Base-by-base conservation (phyloP, 2,329 filamentous ascomycete genomes). In the Fusarium sp. region DNA sequence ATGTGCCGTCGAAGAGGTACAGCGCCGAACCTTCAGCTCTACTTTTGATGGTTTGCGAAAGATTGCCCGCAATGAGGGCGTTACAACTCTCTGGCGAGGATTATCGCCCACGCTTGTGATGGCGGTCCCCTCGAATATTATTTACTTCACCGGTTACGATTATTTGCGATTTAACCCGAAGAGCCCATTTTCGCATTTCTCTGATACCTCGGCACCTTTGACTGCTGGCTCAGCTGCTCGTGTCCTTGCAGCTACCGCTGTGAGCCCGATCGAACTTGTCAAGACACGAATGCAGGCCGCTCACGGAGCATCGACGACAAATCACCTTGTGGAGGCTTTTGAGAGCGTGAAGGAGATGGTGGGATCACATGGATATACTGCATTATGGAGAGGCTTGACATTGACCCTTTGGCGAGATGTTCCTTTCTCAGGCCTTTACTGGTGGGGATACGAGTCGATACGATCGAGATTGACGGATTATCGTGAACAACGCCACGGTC, bases 141-240 rank as follows among this genome's bases (percentile, higher is more conserved):
- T 99, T 75, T 99, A 99, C 84, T 98, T 98, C 79, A 97, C 96
- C 18, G 96, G 96, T 44, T 99, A 99, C 83, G 96, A 99, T 80
- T 98, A 95, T 93, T 82, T 99, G 66, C 91, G 96, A 41, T 93
- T 89, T 73, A 93, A 94, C 77, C 85, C 86, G 3, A 85, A 84
- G 47, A 97, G 94, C 75, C 95, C 95, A 0, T 89, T 98, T 71
- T 88, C 87, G 41, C 86, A 85, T 47, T 76, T 87, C 26, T 88
- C 89, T 20, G 93, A 96, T 74, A 88, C 90, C 14, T 94, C 94
- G 76, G 91, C 93, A 11, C 95, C 96, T 0, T 87, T 99, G 4
- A 86, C 93, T 2, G 94, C 94, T 6, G 96, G 96, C 2, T 90
- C 93, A 9, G 84, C 89, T 3, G 96, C 96, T 3, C 90, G 96